Evolutionary conservation across 371 early-diverging fungal genomes (phyloP).

Genomic region (Mortierella sp.): DNA sequence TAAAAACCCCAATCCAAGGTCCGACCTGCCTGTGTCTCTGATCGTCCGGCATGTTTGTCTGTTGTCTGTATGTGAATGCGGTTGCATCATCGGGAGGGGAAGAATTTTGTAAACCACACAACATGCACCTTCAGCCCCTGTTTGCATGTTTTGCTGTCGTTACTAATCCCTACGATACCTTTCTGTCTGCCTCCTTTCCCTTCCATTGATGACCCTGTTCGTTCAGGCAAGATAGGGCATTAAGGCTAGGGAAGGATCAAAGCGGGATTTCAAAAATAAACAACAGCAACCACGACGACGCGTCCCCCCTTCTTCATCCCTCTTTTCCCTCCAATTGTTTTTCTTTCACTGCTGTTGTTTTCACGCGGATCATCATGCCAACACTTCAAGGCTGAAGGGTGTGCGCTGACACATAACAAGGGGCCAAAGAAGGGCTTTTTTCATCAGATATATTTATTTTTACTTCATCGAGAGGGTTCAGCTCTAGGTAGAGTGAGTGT

Average conservation of each 20-base stretch:
- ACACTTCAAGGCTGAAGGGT: too few species aligned
- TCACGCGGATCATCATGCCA: too few species aligned
- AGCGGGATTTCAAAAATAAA: slow-evolving; percentile 15
- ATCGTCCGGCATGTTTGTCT: neutral
- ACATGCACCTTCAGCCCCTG: too few species aligned
- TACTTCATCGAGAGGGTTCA: too few species aligned
- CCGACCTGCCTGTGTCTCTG: too few species aligned
- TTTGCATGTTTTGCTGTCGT: neutral
- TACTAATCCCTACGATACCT: neutral
- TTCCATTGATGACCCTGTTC: neutral
- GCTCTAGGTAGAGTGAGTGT: slow-evolving; percentile 17
- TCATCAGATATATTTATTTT: too few species aligned
- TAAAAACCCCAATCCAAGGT: too few species aligned
- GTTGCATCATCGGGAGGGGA: neutral
- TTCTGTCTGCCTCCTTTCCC: too few species aligned
- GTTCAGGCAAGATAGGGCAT: neutral
- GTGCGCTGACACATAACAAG: too few species aligned
- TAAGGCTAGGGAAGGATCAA: neutral
- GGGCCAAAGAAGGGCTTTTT: too few species aligned
- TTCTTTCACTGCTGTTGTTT: neutral
- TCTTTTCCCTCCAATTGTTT: slow-evolving; percentile 13
- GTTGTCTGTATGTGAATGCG: neutral
- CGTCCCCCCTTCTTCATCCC: neutral
- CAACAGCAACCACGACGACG: neutral
- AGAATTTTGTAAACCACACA: too few species aligned